Evolutionary conservation across 352 stramenopile species (phyloP), one percentile per base, ranked within the genome.

Genomic region (Elongisporangium anandrum): DNA sequence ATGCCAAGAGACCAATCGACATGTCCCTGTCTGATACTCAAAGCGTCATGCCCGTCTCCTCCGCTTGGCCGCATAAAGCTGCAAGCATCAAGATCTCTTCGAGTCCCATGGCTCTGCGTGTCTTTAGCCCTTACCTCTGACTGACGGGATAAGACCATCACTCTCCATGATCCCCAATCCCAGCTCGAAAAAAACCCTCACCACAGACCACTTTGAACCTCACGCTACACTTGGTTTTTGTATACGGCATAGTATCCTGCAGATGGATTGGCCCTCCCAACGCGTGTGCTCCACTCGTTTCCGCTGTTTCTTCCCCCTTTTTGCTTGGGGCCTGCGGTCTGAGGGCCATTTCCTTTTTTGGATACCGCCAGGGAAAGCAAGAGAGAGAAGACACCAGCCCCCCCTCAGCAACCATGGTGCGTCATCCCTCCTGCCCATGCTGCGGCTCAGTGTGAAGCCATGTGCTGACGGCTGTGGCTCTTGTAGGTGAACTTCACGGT

Each of bases 401-500:
- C 52, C 58, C 60, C 69, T 52, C 67, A 81, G 71, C 69, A 79
- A 80, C 65, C 66, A 86, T 86, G 76, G 76, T 82, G 72, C 48
- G 52, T 45, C 20, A 1, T 16, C 26, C 29, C 16, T 29, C 39
- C 5, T 3, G 8, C 16, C n/a, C n/a, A n/a, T n/a, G n/a, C n/a
- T n/a, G n/a, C n/a, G n/a, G n/a, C n/a, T 57, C 12, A 22, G 22
- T 3, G 3, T 19, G 12, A 3, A 38, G 19, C 52, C 52, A 41
- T 38, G 26, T 38, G 26, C 26, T 56, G 29, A 29, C 17, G 29
- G 13, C 17, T 57, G 50, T n/a, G 12, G 10, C 20, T 24, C 22
- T 9, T 56, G 38, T 68, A 92, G 97, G 97, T 99, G 68, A 99
- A 99, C 93, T 99, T 99, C 82, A 99, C 97, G 71, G 87, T 98